phyloP scores from a whole-genome alignment of 495 filamentous ascomycete genomes.

The Penicillium antarcticum region DNA sequence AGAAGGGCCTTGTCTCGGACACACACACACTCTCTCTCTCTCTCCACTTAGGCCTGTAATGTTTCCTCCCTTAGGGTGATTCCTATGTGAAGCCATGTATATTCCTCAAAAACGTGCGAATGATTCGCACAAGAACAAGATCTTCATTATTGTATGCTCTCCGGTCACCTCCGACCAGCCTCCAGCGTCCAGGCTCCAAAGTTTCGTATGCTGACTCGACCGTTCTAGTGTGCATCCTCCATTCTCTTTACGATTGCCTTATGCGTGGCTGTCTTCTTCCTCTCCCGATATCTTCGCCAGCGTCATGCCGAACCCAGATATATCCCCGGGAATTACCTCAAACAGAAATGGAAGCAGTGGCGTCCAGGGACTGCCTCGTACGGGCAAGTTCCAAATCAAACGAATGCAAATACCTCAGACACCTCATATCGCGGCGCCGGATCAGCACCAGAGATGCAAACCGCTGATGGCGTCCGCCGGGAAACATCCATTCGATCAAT shows the following conservation, averaged over 20 bases:
- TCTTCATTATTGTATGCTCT: slow-evolving; percentile 28
- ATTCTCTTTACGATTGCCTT: slow-evolving; percentile 37
- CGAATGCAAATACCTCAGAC: slow-evolving; percentile 19
- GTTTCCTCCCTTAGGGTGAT: no score
- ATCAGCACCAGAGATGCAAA: slow-evolving; percentile 26
- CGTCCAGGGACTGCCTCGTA: slow-evolving; percentile 40
- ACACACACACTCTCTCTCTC: no score
- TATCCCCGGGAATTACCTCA: slow-evolving; percentile 55
- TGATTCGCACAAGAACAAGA: slow-evolving; percentile 14
- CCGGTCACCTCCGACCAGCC: slow-evolving; percentile 6
- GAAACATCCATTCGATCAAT: slow-evolving; percentile 86
- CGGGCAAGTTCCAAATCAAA: slow-evolving; percentile 34
- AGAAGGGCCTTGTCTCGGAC: no score
- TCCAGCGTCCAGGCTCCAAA: not conserved
- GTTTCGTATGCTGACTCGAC: slow-evolving; percentile 3
- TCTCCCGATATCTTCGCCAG: slow-evolving; percentile 46
- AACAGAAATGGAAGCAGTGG: slow-evolving; percentile 61
- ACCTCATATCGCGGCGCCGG: slow-evolving; percentile 24
- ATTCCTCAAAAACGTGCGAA: slow-evolving; percentile 25
- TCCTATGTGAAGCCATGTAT: slow-evolving; percentile 15
- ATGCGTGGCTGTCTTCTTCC: slow-evolving; percentile 42
- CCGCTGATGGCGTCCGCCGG: slow-evolving; percentile 60
- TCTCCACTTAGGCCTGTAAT: no score
- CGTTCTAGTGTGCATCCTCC: slow-evolving; percentile 28
- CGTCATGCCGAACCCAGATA: slow-evolving; percentile 53